Evolutionary conservation across 176 grass and related monocot species (phyloP), one percentile per base, ranked within the genome.

Genomic region (Areca catechu): DNA sequence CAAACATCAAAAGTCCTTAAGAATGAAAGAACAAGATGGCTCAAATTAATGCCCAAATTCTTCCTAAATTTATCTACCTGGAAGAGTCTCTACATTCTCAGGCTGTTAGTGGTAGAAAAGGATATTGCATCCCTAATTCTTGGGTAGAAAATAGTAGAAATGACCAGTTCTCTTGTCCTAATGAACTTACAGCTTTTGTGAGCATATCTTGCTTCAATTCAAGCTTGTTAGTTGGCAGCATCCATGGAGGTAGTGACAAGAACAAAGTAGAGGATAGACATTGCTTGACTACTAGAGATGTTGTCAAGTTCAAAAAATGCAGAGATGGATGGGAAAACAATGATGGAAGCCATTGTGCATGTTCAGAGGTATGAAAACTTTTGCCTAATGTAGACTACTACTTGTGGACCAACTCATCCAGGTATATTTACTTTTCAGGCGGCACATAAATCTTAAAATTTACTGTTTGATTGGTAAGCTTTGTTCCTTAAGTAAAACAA

Each of bases 281-380:
- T 71, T 92, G 87, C 37, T 88, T 98, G 75, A 83, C 88, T 83
- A 80, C 87, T 61, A 82, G 79, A 72, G 93, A 98, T 73, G 84
- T 98, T n/a, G 72, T 71, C 24, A 92, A 82, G 74, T 77, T 80
- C 58, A 80, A 61, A 57, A 92, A 91, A 64, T 98, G 93, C 78
- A 80, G 86, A 64, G 79, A 64, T 20, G 75, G 71, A 52, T 85
- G 78, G 82, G 9, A 0, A 53, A 20, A 54, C 54, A 47, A 70
- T 80, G 70, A 65, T 49, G 54, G 37, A 74, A 81, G 49, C 51
- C 71, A 55, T 28, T 88, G 84, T 77, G 50, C 51, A 22, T 97
- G 86, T 77, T 82, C 74, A 19, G 58, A 85, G 86, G 92, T 97
- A 77, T 43, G 34, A 43, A 43, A 43, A 43, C 34, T 12, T 43